Conservation (phyloP, 768 basidiomycete species). For the Pholiota conissans region DNA sequence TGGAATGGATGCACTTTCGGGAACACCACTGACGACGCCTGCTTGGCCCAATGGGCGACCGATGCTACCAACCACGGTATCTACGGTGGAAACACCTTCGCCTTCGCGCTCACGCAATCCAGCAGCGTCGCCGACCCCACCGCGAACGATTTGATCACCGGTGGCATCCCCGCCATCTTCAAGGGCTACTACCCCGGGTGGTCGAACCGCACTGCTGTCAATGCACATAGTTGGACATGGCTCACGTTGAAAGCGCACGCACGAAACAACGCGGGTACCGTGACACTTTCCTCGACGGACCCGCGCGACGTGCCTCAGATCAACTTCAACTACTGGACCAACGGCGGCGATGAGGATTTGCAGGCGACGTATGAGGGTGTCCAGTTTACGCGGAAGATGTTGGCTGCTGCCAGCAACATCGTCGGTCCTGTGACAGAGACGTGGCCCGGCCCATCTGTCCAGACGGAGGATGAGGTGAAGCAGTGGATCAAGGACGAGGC, state of each 20-base stretch:
- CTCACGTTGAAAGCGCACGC: constrained; percentile 7
- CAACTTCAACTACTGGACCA: constrained; percentile 5
- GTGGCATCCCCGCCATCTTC: constrained; percentile 9
- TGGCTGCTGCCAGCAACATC: neutral
- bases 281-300: constrained; percentile 3
- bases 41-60: constrained; percentile 7
- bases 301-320: constrained; percentile 7
- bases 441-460: neutral
- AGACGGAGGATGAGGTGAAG: constrained; percentile 8
- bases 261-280: constrained; percentile 8
- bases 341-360: constrained; percentile 1
- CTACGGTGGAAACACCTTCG: too few species aligned
- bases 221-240: constrained; percentile 7
- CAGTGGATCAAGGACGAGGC: constrained; percentile 10
- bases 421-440: constrained; percentile 2
- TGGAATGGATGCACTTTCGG: constrained; percentile 2
- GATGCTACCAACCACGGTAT: constrained; percentile 5
- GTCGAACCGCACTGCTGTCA: too few species aligned
- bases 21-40: too few species aligned
- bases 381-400: constrained; percentile 5
- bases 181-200: too few species aligned
- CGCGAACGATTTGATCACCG: constrained; percentile 1
- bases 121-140: constrained; percentile 1
- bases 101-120: constrained; percentile 1
- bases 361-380: constrained; percentile 10